Evolutionary conservation across 805 yeast species (phyloP), one percentile per base, ranked within the genome.

Genomic region (Metschnikowia similis): DNA sequence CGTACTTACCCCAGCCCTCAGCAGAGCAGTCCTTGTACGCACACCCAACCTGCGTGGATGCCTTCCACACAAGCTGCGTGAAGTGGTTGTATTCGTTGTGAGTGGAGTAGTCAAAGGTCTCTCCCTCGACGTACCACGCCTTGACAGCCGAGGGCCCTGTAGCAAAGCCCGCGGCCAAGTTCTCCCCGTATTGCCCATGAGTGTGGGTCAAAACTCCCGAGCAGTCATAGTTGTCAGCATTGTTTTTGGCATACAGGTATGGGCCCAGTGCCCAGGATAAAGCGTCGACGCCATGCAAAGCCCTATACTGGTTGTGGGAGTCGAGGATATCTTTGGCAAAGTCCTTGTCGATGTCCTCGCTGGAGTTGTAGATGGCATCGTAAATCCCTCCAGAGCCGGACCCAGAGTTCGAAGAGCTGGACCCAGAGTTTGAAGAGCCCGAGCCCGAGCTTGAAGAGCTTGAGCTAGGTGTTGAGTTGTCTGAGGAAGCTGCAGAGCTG

Each of bases 101-200:
- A 4, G 62, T 34, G n/a, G 45, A 31, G 53, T 63, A 69, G 50
- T 57, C 53, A 52, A 61, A 69, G 17, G 62, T 48, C 9, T 58
- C 49, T 46, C 72, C 73, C 59, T 71, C 76, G 39, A 53, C 63
- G 60, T 72, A 71, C 77, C 77, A 72, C 16, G 74, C 75, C 11
- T 59, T 52, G 6, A 70, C 60, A 8, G 75, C 75, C 17, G 64
- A 44, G 10, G 60, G 56, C 27, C 71, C 74, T 10, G 52, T 41
- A 16, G 57, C 50, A 51, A 54, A 69, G 0, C 74, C 74, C 16
- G 69, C 71, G 11, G 72, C 73, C 51, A 69, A 62, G 54, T 69
- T 73, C 56, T 73, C 77, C 55, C 77, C 77, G 53, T 61, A 72
- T 31, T 53, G 48, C 46, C 74, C 74, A 48, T 70, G 72, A 10